Base-by-base conservation (phyloP, 352 stramenopile genomes). In the Pythium aristosporum region DNA sequence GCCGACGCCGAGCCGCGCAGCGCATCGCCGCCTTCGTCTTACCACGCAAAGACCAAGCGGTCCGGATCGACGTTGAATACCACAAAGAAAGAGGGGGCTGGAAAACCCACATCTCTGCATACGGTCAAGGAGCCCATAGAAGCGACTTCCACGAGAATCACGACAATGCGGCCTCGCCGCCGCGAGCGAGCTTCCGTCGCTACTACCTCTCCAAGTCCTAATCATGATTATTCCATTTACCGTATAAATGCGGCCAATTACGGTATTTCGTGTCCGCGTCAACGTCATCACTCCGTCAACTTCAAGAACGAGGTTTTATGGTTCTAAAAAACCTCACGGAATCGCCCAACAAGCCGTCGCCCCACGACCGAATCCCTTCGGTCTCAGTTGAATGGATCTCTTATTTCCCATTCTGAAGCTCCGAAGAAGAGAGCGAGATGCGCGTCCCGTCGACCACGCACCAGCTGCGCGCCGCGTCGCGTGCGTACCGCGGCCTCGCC, bases 291-390 rank as follows among this genome's bases (percentile, higher is more conserved):
- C 39, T 25, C 44, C 39, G 44, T 42, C 46, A 72, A 68, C 65
- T 72, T 72, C 65, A 72, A 72, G 25, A 65, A 54, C 42, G 60
- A 72, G 65, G 65, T 72, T 72, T 72, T 70, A 62, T 52, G 6
- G 30, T 20, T 51, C 47, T 3, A 9, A 59, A 15, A 71, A 71
- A 71, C 64, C 64, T 66, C 52, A 11, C 9, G 2, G 55, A 63
- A 51, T 56, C 62, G 62, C n/a, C 53, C 62, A 68, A 53, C 42
- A 52, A 46, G 8, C 20, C n/a, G n/a, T n/a, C n/a, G n/a, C n/a
- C n/a, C n/a, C 36, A 7, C 25, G 25, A 18, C 18, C 25, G 39
- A 44, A 54, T 49, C 60, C 50, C 20, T 41, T 36, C 50, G 37
- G 54, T 59, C 50, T 36, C 34, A 39, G 8, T 18, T 46, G 39